Percentiles rank a stretch among this genome's conserved stretches.
These are phyloP conservation scores for Thalassiosira ordinaria DNA, from an alignment of 352 stramenopile genomes.

Conservation along the genomic window DNA sequence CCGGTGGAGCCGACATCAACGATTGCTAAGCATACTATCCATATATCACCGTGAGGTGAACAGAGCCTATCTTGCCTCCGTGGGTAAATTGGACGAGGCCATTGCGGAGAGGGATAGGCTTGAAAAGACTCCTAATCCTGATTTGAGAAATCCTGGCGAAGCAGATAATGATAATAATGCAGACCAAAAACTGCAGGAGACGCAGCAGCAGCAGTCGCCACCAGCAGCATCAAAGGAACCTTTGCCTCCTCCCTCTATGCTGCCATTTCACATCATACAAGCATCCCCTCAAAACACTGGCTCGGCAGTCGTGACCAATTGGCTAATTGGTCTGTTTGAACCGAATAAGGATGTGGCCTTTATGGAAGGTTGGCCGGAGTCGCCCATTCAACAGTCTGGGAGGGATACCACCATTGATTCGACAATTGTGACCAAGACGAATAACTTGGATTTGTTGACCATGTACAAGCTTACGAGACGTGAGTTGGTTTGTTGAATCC, in stretches of 20 bases:
- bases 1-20: slow-evolving; percentile 43
- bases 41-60: slow-evolving; percentile 60
- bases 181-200: not conserved
- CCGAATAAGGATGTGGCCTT: slow-evolving; percentile 39
- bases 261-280: slow-evolving; percentile 62
- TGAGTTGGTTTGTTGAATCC: slow-evolving; percentile 10
- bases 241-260: not conserved
- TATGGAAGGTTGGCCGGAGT: slow-evolving; percentile 40
- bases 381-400: slow-evolving; percentile 34
- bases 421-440: slow-evolving; percentile 53
- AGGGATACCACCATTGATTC: slow-evolving; percentile 37
- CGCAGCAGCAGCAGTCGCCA: not conserved
- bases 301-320: slow-evolving; percentile 43
- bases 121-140: not conserved
- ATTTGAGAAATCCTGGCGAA: too few relatives aligned
- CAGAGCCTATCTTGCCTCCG: slow-evolving; percentile 39
- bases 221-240: not conserved
- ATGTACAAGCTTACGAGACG: slow-evolving; percentile 50
- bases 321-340: slow-evolving; percentile 62
- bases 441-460: slow-evolving; percentile 47
- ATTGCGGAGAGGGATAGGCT: slow-evolving; percentile 11
- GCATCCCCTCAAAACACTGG: slow-evolving; percentile 39
- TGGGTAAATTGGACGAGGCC: slow-evolving; percentile 29
- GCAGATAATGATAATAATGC: not conserved
- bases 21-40: slow-evolving; percentile 52